Base-by-base conservation (phyloP, 2,329 filamentous ascomycete species). In the Cladosporium halotolerans region DNA sequence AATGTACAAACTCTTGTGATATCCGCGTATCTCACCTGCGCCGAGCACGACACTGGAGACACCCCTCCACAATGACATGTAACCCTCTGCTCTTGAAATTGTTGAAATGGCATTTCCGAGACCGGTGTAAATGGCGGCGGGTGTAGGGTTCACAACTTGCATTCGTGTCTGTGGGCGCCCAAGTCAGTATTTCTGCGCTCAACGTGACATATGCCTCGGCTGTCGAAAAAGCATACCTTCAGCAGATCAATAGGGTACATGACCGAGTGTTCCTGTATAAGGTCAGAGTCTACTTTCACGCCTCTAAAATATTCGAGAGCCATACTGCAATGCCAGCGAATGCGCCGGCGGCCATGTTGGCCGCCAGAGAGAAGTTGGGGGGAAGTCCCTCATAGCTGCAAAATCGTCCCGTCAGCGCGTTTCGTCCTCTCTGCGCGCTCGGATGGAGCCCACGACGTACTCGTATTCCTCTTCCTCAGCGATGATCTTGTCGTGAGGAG, bases 181-280 rank as follows among this genome's bases (percentile, higher is more conserved):
- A 39, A 33, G 18, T 49, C 41, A 54, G 38, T 14, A 10, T 44
- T 16, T 18, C 23, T 7, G 40, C 9, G 40, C 8, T 39, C 36
- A 14, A 28, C 23, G 23, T 3, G 8, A 39, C 4, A 39, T 18
- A 9, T 3, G 13, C 13, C 36, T 39, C n/a, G 16, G 36, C 36
- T 14, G 36, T 39, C 6, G 3, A 39, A 39, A 28, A 7, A 45
- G 49, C 76, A 60, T 71, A 96, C 93, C 86, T 99, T 99, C 69
- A 99, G 87, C 62, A 95, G 83, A 76, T 99, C 93, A 68, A 99
- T 88, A 16, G 93, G 93, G 70, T 99, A 99, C 93, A 99, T 97
- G 66, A 96, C 91, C 55, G 92, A 95, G 73, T 97, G 92, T 76
- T 97, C 92, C 91, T 96, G 62, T 48, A 55, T 66, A 50, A 45